Evolutionary conservation across 257 asterid genomes (phyloP), one percentile per base, ranked within the genome.

Genomic region (Solanum bukasovii): DNA sequence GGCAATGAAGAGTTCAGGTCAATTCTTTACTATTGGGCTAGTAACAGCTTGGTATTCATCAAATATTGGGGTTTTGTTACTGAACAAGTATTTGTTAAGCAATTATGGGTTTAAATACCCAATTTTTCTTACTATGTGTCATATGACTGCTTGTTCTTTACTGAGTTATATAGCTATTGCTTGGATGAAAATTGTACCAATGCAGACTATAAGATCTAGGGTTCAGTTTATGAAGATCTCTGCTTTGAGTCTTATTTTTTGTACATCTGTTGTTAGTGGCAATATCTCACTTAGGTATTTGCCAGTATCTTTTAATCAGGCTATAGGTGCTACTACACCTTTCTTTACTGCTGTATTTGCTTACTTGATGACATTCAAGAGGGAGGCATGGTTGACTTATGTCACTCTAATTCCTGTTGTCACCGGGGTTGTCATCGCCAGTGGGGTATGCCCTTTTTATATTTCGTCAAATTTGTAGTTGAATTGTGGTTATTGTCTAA

Each of bases 41-140:
- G 98, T 96, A 4, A 82, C 98, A 61, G 89, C 98, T 74, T 96
- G 98, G 98, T 96, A 96, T 68, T 93, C 96, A 13, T 94, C 98
- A 89, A 96, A 96, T 91, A 96, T 96, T 87, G 98, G 98, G 86
- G 98, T 96, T 63, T 90, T 96, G 87, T 87, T 96, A 38, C 88
- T 96, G 74, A 96, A 96, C 93, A 96, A 96, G 91, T 96, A 94
- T 88, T 88, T 96, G 94, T 85, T 96, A 34, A 94, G 97, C 92
- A 96, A 96, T 92, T 96, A 94, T 88, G 98, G 98, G n/a, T 96
- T 94, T 89, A 95, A 94, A 89, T 96, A 96, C 89, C 98, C 98
- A 88, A 96, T 94, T 89, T 96, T 96, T 92, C 42, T 94, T 38
- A 95, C 98, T 84, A 94, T 95, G 97, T 95, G 98, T 78, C 98